phyloP scores from a whole-genome alignment of 148 eudicot genomes.

The Limonium bicolor region DNA sequence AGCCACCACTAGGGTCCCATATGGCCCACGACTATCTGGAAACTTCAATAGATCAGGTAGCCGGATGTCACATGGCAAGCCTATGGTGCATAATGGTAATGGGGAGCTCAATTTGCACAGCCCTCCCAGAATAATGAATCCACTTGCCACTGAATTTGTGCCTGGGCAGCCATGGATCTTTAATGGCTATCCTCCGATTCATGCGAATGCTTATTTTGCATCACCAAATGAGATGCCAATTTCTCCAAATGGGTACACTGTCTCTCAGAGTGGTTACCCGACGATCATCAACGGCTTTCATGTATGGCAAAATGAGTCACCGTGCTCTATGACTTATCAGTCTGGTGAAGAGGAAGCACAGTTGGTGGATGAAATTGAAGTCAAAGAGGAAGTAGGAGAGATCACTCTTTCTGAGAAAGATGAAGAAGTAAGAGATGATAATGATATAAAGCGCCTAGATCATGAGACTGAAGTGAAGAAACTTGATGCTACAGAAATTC shows the following conservation, averaged over 20 bases:
- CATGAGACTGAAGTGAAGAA: too few relatives aligned
- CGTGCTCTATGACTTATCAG: too few relatives aligned
- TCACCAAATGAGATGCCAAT: constrained; percentile 25
- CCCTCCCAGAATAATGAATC: constrained; percentile 65
- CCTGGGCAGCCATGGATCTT: constrained; percentile 68
- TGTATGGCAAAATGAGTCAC: constrained; percentile 26
- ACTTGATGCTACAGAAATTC: too few relatives aligned
- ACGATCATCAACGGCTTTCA: too few relatives aligned
- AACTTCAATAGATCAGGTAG: constrained; percentile 56
- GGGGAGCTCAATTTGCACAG: constrained; percentile 40
- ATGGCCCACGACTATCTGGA: constrained; percentile 83
- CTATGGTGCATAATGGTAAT: constrained; percentile 43
- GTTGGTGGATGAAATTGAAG: too few relatives aligned
- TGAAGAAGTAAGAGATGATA: too few relatives aligned
- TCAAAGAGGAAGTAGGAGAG: too few relatives aligned
- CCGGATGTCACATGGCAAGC: constrained; percentile 44
- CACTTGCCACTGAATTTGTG: constrained; percentile 82
- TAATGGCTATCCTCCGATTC: constrained; percentile 25
- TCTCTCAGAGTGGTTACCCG: constrained; percentile 25
- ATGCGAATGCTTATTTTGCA: constrained; percentile 32
- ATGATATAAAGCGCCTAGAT: too few relatives aligned
- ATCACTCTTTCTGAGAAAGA: too few relatives aligned
- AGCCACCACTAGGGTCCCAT: constrained; percentile 86
- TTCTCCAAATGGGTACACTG: constrained; percentile 27
- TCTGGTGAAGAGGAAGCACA: too few relatives aligned